Evolutionary conservation across 2,329 filamentous ascomycete species (phyloP), one percentile per base, ranked within the genome.

Genomic region (Chaetomiaceae sp.): DNA sequence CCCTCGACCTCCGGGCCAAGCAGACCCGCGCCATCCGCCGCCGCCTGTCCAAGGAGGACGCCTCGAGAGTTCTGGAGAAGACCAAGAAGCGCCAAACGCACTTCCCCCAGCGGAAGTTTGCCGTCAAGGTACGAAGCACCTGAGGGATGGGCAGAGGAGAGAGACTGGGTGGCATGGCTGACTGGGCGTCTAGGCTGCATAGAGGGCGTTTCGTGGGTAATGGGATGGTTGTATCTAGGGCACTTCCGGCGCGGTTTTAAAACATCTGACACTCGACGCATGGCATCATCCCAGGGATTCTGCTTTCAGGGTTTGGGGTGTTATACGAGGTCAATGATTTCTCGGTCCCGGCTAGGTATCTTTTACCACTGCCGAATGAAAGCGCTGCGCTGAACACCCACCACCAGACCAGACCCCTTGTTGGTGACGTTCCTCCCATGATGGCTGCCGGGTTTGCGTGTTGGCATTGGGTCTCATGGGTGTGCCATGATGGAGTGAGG

Each of bases 101-200:
- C 82, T 99, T 99, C 84, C 94, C 94, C 66, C 90, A 95, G 83
- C 87, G 94, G 80, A 96, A 95, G 82, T 99, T 87, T 79, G 94
- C 94, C 77, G 89, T 99, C 77, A 99, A 97, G 92, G 94, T 91
- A 82, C 65, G 77, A 64, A 54, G 46, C 50, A 51, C n/a, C 19
- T 23, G 27, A 9, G 31, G 39, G 44, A n/a, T 25, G 31, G 27
- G 27, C 11, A n/a, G 14, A 46, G 37, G 33, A 43, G 19, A 39
- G 14, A 23, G 27, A 37, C 36, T 34, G 33, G 6, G 15, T 15
- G 38, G 58, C 4, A 31, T 31, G 27, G 27, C 63, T 64, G 55
- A 64, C 61, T 48, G 23, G 47, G 38, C 34, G n/a, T 50, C 20
- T 46, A 61, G 60, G 60, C 57, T 53, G 57, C 60, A 57, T 63